Evolutionary conservation across 2,329 filamentous ascomycete genomes (phyloP), one percentile per base, ranked within the genome.

Genomic region (Orbilia brochopaga): DNA sequence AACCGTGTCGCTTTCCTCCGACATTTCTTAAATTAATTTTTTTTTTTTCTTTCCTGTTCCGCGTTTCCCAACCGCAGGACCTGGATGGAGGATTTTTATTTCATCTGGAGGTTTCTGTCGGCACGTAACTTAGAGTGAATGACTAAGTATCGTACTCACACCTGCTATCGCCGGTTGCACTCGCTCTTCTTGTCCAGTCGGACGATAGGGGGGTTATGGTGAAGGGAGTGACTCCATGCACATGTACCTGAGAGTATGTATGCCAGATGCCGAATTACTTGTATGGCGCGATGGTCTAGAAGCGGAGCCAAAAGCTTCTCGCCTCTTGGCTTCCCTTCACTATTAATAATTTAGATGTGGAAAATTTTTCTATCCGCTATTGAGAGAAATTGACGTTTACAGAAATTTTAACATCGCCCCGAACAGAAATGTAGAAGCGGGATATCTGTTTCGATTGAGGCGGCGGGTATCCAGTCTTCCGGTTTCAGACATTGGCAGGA

Each of bases 401-500:
- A n/a, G n/a, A n/a, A n/a, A n/a, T n/a, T n/a, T n/a, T n/a, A n/a
- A n/a, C n/a, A n/a, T n/a, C n/a, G n/a, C n/a, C n/a, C n/a, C n/a
- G n/a, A n/a, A n/a, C n/a, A n/a, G n/a, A n/a, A n/a, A n/a, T n/a
- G n/a, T n/a, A n/a, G n/a, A n/a, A n/a, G n/a, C n/a, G n/a, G n/a
- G n/a, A n/a, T n/a, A n/a, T n/a, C n/a, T n/a, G n/a, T n/a, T n/a
- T n/a, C n/a, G n/a, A 11, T 56, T 51, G 23, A 37, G 17, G 37
- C 30, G 54, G 62, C 17, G 27, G 27, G 8, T 46, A 42, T 60
- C 60, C 64, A 56, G 57, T 50, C 52, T 69, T 51, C 64, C 64
- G 64, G 64, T 69, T 67, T 67, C 55, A 67, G 56, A 19, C 30
- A 55, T 52, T 66, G 15, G 2, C 35, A 46, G 37, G 46, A 42